Evolutionary conservation across 2,329 filamentous ascomycete genomes (phyloP), one percentile per base, ranked within the genome.

Genomic region (Fusarium sp.): DNA sequence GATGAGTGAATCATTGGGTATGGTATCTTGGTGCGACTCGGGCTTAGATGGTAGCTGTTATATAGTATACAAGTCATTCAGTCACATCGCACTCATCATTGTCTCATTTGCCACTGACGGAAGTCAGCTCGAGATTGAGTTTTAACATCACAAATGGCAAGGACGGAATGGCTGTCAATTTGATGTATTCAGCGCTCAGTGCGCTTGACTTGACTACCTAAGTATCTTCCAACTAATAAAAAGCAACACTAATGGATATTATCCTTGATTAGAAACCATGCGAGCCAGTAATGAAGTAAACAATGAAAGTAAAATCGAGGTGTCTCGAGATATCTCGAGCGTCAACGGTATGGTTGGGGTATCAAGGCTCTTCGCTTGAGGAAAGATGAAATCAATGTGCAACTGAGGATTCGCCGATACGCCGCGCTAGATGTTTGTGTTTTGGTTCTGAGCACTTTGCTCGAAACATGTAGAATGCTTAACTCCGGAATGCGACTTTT

Each of bases 381-480:
- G 54, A 58, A 30, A 39, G 46, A 43, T 19, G 45, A 31, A 49
- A 46, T 48, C n/a, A 62, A 62, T 41, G 28, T 50, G 54, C 59
- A 46, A 34, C 56, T 52, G 19, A 48, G 25, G 56, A 65, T 61
- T 42, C 62, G 39, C 68, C 55, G 42, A 63, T 68, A 58, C 62
- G 65, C 71, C 65, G 49, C 66, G 68, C 70, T 72, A 50, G 64
- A 67, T 48, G 50, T 70, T 42, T 44, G 21, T 44, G 7, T 41
- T 52, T 51, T 52, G 14, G 21, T 26, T 28, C 19, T 39, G 13
- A 28, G 49, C 18, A 16, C 34, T 57, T 52, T 42, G 46, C 41
- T 43, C 26, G 42, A 65, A 65, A 21, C 39, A 45, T 56, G 30
- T 23, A 67, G 18, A 21, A 58, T 37, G 10, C 39, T 54, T 43